Evolutionary conservation across 129 eudicot species (phyloP).

Genomic region (Apium graveolens): DNA sequence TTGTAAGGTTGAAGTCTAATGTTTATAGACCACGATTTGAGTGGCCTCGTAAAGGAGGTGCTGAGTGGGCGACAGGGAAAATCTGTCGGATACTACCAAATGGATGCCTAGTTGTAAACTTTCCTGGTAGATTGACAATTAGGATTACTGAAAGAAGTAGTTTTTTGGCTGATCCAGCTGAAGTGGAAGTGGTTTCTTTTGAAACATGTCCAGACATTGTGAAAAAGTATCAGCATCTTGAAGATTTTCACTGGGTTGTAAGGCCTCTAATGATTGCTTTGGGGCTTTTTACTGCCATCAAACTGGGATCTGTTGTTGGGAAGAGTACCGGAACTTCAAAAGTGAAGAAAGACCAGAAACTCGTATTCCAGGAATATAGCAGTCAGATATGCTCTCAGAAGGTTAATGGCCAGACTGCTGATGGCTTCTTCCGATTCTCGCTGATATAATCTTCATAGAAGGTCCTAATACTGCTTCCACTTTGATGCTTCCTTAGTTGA

Average conservation of each 20-base stretch:
- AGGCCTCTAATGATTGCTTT: conserved; percentile 69
- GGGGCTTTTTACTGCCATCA: conserved; percentile 72
- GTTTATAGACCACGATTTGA: conserved; percentile 82
- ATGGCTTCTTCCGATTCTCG: conserved; percentile 70
- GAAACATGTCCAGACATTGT: conserved; percentile 40
- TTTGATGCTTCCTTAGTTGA: conserved; percentile 14
- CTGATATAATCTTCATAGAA: conserved; percentile 51
- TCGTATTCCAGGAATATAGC: conserved; percentile 17
- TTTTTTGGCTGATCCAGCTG: conserved; percentile 86
- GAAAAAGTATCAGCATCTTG: conserved; percentile 76
- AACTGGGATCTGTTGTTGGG: conserved; percentile 48
- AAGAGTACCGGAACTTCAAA: conserved; percentile 40
- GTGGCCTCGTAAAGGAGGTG: conserved; percentile 63
- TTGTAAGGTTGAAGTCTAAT: conserved; percentile 63
- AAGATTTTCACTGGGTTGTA: conserved; percentile 98
- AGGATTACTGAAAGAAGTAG: conserved; percentile 25
- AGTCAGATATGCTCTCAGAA: conserved; percentile 51
- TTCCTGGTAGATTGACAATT: conserved; percentile 55
- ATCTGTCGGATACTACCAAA: conserved; percentile 63
- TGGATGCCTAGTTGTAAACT: conserved; percentile 66
- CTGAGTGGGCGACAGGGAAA: conserved; percentile 67
- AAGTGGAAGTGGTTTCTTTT: conserved; percentile 70
- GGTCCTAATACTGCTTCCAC: conserved; percentile 18
- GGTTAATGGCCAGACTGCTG: conserved; percentile 22
- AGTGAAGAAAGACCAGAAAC: conserved; percentile 18